Evolutionary conservation across 495 filamentous ascomycete genomes (phyloP).

Genomic region (Beverwykella pulmonaria): DNA sequence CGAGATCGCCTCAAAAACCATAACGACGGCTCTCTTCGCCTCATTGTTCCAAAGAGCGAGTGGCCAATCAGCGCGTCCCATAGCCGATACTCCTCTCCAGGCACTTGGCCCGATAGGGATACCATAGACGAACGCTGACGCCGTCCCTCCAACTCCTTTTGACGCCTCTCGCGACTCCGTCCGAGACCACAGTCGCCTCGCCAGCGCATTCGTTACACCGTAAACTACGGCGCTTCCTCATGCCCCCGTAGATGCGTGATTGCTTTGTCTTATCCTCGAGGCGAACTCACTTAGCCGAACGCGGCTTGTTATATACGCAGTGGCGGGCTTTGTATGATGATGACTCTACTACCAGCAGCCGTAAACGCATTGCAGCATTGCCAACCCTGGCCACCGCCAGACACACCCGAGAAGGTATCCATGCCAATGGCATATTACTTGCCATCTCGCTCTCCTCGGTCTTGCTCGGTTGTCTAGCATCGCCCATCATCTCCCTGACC

Average conservation of each 20-base stretch:
- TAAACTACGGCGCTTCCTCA: neutral
- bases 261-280: constrained; percentile 15
- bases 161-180: constrained; percentile 26
- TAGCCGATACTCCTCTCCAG: constrained; percentile 7
- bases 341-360: neutral
- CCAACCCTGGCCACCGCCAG: constrained; percentile 3
- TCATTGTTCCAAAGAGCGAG: constrained; percentile 12
- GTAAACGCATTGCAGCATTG: constrained; percentile 16
- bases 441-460: constrained; percentile 9
- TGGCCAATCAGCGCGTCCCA: constrained; percentile 16
- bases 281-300: constrained; percentile 12
- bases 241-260: constrained; percentile 1
- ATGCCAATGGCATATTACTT: constrained; percentile 18
- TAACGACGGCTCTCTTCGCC: neutral
- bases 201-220: neutral
- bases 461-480: constrained; percentile 26
- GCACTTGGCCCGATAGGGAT: constrained; percentile 13
- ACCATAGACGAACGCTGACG: constrained; percentile 26
- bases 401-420: constrained; percentile 4
- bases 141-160: constrained; percentile 7
- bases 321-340: constrained; percentile 17
- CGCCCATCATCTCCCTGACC: neutral
- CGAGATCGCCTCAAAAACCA: constrained; percentile 1
- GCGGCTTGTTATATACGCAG: constrained; percentile 5
- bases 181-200: neutral